These are phyloP conservation scores for Ascocoryne sarcoides DNA, from an alignment of 2,329 filamentous ascomycete genomes.

Conservation along the genomic window DNA sequence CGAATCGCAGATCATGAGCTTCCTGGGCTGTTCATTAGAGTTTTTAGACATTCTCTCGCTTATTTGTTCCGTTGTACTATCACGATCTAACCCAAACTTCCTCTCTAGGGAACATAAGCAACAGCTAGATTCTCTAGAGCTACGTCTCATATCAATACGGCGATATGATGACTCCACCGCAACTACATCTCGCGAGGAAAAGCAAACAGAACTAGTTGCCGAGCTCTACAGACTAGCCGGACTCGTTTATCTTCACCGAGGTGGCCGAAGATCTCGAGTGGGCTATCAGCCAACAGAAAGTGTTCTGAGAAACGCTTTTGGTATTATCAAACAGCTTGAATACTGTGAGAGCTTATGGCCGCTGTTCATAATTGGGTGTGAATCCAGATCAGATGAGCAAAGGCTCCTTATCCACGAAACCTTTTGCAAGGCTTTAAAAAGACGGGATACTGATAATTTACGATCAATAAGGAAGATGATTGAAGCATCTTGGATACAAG, in stretches of 20 bases:
- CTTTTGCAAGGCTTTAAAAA: conserved; percentile 2
- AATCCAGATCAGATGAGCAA: conserved; percentile 3
- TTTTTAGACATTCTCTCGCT: conserved; percentile 4
- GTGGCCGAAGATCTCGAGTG: conserved; percentile 2
- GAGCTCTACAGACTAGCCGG: conserved; percentile 4
- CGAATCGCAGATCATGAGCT: neutral
- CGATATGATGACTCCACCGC: neutral
- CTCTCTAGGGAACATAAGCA: conserved; percentile 1
- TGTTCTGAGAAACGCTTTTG: conserved; percentile 1
- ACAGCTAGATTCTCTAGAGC: conserved; percentile 2
- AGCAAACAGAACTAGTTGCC: conserved; percentile 1
- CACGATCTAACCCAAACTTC: conserved; percentile 1
- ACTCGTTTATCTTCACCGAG: conserved; percentile 5
- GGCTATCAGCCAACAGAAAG: conserved; percentile 3
- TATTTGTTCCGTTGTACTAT: conserved; percentile 2
- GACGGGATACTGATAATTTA: conserved; percentile 4
- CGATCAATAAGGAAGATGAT: conserved; percentile 5
- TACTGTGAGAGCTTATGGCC: conserved; percentile 5
- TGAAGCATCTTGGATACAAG: conserved; percentile 6
- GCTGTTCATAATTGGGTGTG: conserved; percentile 5
- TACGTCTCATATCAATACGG: neutral
- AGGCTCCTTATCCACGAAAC: conserved; percentile 1
- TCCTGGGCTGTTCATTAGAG: conserved; percentile 4
- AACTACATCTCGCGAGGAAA: neutral
- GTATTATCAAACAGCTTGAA: conserved; percentile 1